These are phyloP conservation scores for Citrus medica DNA, from an alignment of 345 rosid species.

Conservation along the genomic window DNA sequence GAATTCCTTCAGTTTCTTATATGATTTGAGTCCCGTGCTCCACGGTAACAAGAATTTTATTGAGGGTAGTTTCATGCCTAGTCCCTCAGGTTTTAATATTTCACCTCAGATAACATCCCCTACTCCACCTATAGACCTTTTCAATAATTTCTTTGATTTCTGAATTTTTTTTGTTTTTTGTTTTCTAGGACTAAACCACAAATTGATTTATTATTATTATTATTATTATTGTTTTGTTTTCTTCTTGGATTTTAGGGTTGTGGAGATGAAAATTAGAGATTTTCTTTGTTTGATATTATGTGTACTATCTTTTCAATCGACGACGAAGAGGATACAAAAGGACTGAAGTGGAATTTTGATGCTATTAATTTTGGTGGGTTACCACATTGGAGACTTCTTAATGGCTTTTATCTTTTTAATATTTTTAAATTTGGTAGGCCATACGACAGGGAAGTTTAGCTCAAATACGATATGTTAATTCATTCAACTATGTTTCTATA, in stretches of 20 bases:
- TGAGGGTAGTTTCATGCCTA: constrained; percentile 51
- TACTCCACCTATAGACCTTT: constrained; percentile 49
- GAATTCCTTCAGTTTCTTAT: constrained; percentile 44
- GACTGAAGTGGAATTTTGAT: constrained; percentile 14
- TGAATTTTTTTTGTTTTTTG: constrained; percentile 21
- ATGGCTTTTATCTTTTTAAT: constrained; percentile 14
- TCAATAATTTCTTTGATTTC: constrained; percentile 65
- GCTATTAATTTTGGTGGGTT: constrained; percentile 19
- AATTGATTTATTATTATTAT: too few relatives aligned
- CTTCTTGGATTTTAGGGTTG: neutral
- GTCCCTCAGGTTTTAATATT: constrained; percentile 43
- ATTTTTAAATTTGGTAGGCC: constrained; percentile 28
- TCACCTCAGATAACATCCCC: constrained; percentile 44
- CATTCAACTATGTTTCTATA: neutral
- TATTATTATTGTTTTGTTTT: too few relatives aligned
- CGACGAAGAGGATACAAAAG: neutral
- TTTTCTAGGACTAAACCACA: neutral
- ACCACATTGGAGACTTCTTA: constrained; percentile 24
- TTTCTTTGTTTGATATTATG: neutral
- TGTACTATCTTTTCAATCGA: neutral
- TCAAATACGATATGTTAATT: constrained; percentile 6
- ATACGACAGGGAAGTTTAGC: constrained; percentile 8
- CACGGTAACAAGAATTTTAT: constrained; percentile 46
- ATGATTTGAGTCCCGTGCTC: constrained; percentile 53
- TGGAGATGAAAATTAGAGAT: neutral